Evolutionary conservation across 2,329 filamentous ascomycete species (phyloP).

Genomic region (Talaromyces sp.): DNA sequence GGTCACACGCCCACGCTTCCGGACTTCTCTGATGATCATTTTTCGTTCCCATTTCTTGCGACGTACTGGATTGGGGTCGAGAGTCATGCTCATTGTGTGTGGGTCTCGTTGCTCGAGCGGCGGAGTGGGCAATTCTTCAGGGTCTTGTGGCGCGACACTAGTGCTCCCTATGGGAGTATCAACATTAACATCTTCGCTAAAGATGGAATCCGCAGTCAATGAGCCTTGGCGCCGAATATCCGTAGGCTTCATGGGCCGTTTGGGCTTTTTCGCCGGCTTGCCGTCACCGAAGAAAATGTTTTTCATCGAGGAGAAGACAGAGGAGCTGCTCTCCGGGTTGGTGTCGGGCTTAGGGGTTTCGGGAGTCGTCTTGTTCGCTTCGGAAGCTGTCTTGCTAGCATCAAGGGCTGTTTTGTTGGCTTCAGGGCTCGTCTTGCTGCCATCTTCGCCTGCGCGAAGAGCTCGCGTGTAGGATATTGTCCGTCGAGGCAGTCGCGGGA

Average conservation of each 20-base stretch:
- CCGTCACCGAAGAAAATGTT: constrained; percentile 22
- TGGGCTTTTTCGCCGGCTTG: constrained; percentile 21
- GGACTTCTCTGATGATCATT: constrained; percentile 73
- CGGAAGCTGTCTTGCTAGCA: constrained; percentile 16
- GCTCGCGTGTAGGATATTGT: constrained; percentile 27
- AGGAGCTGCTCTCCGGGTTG: constrained; percentile 15
- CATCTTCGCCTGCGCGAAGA: constrained; percentile 25
- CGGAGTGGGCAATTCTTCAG: constrained; percentile 13
- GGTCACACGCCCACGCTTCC: constrained; percentile 60
- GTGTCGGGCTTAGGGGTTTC: constrained; percentile 5
- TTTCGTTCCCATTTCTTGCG: constrained; percentile 74
- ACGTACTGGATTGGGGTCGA: constrained; percentile 69
- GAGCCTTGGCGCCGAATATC: constrained; percentile 29
- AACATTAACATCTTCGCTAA: constrained; percentile 30
- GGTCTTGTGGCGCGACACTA: constrained; percentile 14
- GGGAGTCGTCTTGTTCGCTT: constrained; percentile 11
- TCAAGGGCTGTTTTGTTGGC: constrained; percentile 13
- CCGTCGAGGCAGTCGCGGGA: constrained; percentile 29
- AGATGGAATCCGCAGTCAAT: constrained; percentile 34
- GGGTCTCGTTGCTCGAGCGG: constrained; percentile 37
- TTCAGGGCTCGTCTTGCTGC: constrained; percentile 11
- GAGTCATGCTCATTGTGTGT: constrained; percentile 53
- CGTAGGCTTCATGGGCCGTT: constrained; percentile 17
- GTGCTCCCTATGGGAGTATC: constrained; percentile 21
- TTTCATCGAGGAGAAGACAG: constrained; percentile 26